Conservation (phyloP, 331 rosid genomes). For the Quercus lobata region DNA sequence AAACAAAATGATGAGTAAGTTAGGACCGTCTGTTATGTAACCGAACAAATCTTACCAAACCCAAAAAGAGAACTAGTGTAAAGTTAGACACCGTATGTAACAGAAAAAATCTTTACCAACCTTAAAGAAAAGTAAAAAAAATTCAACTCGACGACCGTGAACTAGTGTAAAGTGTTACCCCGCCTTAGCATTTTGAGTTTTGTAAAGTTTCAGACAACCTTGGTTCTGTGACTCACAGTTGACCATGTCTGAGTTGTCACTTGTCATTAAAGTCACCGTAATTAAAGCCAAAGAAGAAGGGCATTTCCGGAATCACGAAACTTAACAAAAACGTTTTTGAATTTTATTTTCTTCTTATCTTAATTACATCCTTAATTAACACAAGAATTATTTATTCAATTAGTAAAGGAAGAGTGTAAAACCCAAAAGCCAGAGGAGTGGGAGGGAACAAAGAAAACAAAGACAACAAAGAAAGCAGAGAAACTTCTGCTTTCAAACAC, state of each 20-base stretch:
- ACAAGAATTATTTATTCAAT: not conserved
- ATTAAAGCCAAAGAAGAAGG: slow-evolving; percentile 19
- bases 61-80: too few species aligned
- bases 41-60: too few species aligned
- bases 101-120: too few species aligned
- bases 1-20: too few species aligned
- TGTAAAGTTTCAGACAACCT: slow-evolving; percentile 17
- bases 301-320: slow-evolving; percentile 4
- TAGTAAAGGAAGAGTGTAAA: slow-evolving; percentile 8
- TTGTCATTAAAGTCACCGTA: slow-evolving; percentile 13
- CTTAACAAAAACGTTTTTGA: slow-evolving; percentile 19
- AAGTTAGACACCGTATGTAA: too few species aligned
- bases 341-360: slow-evolving; percentile 6
- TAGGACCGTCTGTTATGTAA: too few species aligned
- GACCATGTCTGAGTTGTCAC: slow-evolving; percentile 22
- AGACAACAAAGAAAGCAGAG: not conserved
- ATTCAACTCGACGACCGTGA: not conserved
- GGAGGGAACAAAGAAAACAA: slow-evolving; percentile 26
- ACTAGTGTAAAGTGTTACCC: slow-evolving; percentile 23
- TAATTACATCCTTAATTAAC: slow-evolving; percentile 22
- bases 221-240: not conserved
- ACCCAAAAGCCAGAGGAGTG: slow-evolving; percentile 25
- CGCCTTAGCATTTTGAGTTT: slow-evolving; percentile 43
- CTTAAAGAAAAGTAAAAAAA: not conserved
- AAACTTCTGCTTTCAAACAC: not conserved